A percentile compares a stretch with the other conserved stretches of the same genome.
These are phyloP conservation scores for Phoenix roebelenii DNA, from an alignment of 176 grass and related monocot species.

Conservation along the genomic window DNA sequence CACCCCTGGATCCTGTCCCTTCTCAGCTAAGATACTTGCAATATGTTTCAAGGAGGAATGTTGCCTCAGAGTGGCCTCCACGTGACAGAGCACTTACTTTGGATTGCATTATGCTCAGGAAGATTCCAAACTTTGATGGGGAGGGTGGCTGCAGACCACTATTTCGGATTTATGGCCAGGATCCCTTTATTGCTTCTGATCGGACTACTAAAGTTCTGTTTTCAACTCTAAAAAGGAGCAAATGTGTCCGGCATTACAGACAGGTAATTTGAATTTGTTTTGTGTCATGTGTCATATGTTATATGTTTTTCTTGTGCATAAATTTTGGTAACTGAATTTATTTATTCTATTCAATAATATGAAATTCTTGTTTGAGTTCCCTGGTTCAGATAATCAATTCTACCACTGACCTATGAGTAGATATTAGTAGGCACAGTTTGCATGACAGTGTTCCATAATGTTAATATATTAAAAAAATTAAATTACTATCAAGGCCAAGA, in stretches of 20 bases:
- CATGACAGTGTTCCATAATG: too few relatives aligned
- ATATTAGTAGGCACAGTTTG: too few relatives aligned
- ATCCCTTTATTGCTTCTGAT: constrained; percentile 58
- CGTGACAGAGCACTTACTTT: constrained; percentile 62
- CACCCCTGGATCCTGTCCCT: constrained; percentile 63
- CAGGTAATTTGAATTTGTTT: constrained; percentile 38
- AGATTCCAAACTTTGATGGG: constrained; percentile 58
- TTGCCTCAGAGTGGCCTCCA: constrained; percentile 75
- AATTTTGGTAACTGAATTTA: background rate
- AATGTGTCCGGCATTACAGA: constrained; percentile 49
- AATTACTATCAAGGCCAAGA: too few relatives aligned
- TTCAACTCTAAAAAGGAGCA: constrained; percentile 73
- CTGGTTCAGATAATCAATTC: too few relatives aligned
- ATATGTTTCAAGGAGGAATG: constrained; percentile 76
- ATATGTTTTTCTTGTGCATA: constrained; percentile 6
- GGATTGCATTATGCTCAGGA: constrained; percentile 71
- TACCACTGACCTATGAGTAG: too few relatives aligned
- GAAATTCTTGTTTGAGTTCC: too few relatives aligned
- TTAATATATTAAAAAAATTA: too few relatives aligned
- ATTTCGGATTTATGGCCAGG: constrained; percentile 82
- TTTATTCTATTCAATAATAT: too few relatives aligned
- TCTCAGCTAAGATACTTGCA: constrained; percentile 90
- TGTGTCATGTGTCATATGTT: background rate
- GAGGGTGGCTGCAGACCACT: constrained; percentile 68
- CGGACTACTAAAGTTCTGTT: constrained; percentile 76